These are phyloP conservation scores for Aspergillus hancockii DNA, from an alignment of 495 filamentous ascomycete species.

Conservation along the genomic window DNA sequence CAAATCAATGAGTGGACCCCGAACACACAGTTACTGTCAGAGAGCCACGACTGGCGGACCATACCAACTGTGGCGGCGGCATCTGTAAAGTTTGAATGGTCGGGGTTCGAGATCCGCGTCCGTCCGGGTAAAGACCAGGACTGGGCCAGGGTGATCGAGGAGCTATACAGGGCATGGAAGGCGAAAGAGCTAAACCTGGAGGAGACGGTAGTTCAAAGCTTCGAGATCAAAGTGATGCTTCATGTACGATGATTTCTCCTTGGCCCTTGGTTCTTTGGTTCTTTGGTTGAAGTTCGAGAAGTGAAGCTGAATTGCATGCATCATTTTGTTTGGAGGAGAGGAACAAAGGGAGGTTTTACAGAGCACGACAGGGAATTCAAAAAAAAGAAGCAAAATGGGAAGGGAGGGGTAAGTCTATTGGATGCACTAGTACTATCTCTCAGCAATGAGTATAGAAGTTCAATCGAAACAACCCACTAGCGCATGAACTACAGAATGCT, in stretches of 20 bases:
- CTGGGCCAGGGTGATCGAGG: background rate
- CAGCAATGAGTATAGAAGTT: background rate
- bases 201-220: background rate
- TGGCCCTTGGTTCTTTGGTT: background rate
- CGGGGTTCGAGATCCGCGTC: constrained; percentile 11
- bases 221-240: constrained; percentile 12
- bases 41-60: background rate
- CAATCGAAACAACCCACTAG: background rate
- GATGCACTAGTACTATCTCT: background rate
- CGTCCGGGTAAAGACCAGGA: constrained; percentile 12
- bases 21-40: background rate
- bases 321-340: background rate
- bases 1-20: constrained; percentile 8
- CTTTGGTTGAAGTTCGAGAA: background rate
- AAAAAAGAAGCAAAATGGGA: background rate
- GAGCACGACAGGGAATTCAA: background rate
- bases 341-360: background rate
- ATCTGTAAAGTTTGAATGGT: constrained; percentile 16
- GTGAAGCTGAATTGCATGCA: background rate
- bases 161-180: constrained; percentile 17
- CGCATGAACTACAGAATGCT: constrained; percentile 1
- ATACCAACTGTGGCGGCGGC: constrained; percentile 1
- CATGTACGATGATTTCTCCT: background rate
- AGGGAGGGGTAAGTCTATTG: background rate
- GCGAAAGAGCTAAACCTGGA: constrained; percentile 3